Percentiles rank a stretch among this genome's conserved stretches.
These are phyloP conservation scores for Olyra latifolia DNA, from an alignment of 176 grass and related monocot genomes.

Conservation along the genomic window DNA sequence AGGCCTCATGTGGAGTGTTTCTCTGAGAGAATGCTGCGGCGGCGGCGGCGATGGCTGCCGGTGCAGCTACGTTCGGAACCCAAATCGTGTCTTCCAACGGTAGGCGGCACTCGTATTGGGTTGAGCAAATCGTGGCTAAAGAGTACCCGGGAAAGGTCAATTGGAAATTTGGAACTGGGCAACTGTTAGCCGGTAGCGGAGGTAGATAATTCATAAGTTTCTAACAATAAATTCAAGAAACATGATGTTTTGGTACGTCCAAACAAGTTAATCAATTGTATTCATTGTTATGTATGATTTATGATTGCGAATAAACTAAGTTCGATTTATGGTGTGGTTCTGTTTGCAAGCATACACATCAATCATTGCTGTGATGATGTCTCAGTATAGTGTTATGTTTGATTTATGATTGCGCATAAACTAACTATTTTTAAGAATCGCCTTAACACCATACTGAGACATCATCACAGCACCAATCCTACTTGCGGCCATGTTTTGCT, in stretches of 20 bases:
- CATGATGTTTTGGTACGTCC: background rate
- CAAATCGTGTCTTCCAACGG: slow-evolving; percentile 31
- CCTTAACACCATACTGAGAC: background rate
- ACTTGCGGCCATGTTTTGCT: slow-evolving; percentile 57
- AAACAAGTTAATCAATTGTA: background rate
- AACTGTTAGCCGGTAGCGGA: background rate
- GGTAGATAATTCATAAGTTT: background rate
- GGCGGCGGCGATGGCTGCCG: background rate
- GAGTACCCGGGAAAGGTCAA: background rate
- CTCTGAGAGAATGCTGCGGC: slow-evolving; percentile 16
- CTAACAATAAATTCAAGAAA: background rate
- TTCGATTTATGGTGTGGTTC: too few relatives aligned
- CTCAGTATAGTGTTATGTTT: too few relatives aligned
- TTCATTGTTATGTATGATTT: background rate
- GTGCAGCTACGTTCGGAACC: slow-evolving; percentile 38
- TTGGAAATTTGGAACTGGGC: background rate
- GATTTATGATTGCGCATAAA: too few relatives aligned
- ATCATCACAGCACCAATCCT: background rate
- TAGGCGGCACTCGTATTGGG: slow-evolving; percentile 19
- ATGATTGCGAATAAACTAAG: background rate
- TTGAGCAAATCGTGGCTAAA: background rate
- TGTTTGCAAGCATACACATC: too few relatives aligned
- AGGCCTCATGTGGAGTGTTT: slow-evolving; percentile 64
- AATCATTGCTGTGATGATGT: too few relatives aligned
- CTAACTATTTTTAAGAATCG: too few relatives aligned